phyloP scores from a whole-genome alignment of 1,284 basidiomycete species.

The Leccinum pachyderme region DNA sequence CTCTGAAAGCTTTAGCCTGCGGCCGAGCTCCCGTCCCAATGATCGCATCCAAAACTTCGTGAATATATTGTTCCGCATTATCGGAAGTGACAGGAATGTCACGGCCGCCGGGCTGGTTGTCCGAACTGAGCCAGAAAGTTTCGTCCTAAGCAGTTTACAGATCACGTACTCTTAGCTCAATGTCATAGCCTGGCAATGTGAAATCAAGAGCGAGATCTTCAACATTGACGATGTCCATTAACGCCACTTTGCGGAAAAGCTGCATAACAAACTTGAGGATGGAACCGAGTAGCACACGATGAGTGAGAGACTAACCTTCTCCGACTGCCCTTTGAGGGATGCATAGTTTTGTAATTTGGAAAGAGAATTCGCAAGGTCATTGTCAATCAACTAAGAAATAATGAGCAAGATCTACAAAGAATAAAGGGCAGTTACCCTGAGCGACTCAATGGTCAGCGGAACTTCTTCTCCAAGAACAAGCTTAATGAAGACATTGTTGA shows the following conservation, averaged over 20 bases:
- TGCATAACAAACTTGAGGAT: conserved; percentile 19
- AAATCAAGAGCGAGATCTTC: conserved; percentile 93
- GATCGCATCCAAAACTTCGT: conserved; percentile 77
- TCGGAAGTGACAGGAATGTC: conserved; percentile 78
- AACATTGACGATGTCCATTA: conserved; percentile 64
- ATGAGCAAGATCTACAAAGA: conserved; percentile 13
- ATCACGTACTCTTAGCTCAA: conserved; percentile 76
- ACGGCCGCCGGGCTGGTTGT: conserved; percentile 67
- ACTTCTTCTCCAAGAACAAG: conserved; percentile 84
- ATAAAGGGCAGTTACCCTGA: conserved; percentile 55
- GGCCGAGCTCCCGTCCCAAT: conserved; percentile 72
- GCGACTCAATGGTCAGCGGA: conserved; percentile 76
- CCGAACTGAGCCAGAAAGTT: conserved; percentile 1
- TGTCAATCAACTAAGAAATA: conserved; percentile 69
- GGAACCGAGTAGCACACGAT: conserved; percentile 4
- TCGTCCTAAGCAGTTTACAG: neutral
- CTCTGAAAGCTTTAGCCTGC: conserved; percentile 83
- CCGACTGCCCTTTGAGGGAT: conserved; percentile 40
- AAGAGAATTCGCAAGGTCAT: conserved; percentile 82
- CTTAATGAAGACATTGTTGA: conserved; percentile 92
- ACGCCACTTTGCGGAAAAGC: conserved; percentile 56
- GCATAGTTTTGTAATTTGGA: conserved; percentile 70
- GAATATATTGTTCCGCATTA: conserved; percentile 89
- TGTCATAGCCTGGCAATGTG: conserved; percentile 92
- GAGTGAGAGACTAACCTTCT: conserved; percentile 46